Percentiles rank a stretch among this genome's conserved stretches.
These are phyloP conservation scores for Puccinia coronata DNA, from an alignment of 1,284 basidiomycete genomes.

Conservation along the genomic window DNA sequence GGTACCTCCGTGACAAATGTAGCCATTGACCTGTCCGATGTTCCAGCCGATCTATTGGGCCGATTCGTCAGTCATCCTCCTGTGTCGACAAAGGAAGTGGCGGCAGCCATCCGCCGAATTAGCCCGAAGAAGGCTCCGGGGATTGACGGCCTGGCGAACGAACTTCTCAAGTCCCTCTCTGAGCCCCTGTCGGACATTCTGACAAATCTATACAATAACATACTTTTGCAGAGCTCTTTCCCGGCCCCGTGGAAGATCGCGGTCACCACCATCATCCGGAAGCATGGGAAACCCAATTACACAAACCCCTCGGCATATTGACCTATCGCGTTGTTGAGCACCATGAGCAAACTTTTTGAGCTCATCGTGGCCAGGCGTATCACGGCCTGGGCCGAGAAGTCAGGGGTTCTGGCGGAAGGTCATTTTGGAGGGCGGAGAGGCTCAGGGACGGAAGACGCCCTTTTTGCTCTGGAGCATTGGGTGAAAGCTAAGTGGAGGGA, in stretches of 20 bases:
- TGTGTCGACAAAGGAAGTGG: background rate
- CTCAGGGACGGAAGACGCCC: no score
- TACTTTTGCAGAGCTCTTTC: background rate
- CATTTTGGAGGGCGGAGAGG: background rate
- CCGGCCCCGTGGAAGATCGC: conserved; percentile 7
- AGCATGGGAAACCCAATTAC: conserved; percentile 20
- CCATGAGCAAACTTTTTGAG: conserved; percentile 13
- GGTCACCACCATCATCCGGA: conserved; percentile 7
- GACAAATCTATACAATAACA: background rate
- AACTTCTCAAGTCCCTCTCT: background rate
- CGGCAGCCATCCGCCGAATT: background rate
- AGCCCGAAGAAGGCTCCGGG: background rate
- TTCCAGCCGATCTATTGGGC: background rate
- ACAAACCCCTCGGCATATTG: background rate
- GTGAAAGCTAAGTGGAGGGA: background rate
- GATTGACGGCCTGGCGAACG: background rate
- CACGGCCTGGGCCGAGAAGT: background rate
- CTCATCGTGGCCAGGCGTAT: background rate
- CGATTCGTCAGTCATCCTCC: background rate
- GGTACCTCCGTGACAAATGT: background rate
- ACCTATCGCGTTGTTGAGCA: conserved; percentile 5
- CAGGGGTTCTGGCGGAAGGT: background rate
- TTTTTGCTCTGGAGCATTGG: no score
- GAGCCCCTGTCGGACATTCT: background rate
- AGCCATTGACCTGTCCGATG: background rate